Conservation (phyloP, 2,329 filamentous ascomycete genomes). For the Claviceps sp. region DNA sequence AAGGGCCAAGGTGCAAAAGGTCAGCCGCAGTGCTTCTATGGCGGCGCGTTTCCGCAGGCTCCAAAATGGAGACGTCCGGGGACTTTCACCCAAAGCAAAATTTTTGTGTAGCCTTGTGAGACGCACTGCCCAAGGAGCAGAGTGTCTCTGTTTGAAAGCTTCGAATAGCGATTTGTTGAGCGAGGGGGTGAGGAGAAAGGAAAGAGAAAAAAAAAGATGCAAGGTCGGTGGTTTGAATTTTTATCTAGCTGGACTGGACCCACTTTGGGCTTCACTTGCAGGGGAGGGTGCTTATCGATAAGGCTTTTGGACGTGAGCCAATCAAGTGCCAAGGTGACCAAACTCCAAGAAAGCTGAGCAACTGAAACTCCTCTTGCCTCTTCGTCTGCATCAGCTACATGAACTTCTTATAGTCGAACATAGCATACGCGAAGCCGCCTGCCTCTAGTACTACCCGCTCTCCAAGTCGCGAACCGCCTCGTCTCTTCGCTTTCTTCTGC, state of each 20-base stretch:
- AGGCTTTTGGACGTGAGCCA: not conserved
- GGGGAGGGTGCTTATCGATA: not conserved
- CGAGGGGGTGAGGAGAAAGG: constrained; percentile 55
- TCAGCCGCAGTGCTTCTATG: constrained; percentile 98
- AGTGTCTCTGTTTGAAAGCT: constrained; percentile 79
- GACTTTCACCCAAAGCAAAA: constrained; percentile 99
- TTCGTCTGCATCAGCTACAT: not conserved
- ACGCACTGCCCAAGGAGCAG: constrained; percentile 13
- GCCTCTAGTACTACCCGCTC: not conserved
- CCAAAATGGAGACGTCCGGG: constrained; percentile 63
- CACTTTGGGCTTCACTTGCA: constrained; percentile 4
- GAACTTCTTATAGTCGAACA: not conserved
- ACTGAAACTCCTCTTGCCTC: not conserved
- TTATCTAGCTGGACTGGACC: constrained; percentile 13
- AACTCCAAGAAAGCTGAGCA: not conserved
- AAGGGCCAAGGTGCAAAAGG: constrained; percentile 48
- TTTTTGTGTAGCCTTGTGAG: constrained; percentile 17
- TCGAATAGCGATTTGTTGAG: constrained; percentile 99
- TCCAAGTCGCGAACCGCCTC: not conserved
- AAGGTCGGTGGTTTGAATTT: constrained; percentile 9
- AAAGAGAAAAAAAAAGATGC: constrained; percentile 12
- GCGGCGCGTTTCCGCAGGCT: constrained; percentile 93
- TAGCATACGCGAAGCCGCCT: not conserved
- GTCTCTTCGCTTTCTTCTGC: not conserved
- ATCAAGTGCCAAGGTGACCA: not conserved